Conservation (phyloP, 2,329 filamentous ascomycete genomes). For the Xylaria sp. region DNA sequence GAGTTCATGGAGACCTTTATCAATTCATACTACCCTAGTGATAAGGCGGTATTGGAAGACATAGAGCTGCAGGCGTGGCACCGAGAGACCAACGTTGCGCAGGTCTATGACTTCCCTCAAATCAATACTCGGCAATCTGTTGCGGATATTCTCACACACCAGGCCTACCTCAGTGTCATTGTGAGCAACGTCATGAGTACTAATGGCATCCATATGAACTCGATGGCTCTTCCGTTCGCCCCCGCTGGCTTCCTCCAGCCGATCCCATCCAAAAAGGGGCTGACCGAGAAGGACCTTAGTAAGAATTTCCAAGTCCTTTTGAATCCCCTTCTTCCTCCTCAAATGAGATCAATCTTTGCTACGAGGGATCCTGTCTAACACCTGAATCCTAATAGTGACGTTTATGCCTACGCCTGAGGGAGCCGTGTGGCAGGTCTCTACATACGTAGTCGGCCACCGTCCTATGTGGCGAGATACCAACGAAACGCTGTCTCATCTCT, state of each 20-base stretch:
- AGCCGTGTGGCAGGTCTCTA: constrained; percentile 52
- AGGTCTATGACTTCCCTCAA: constrained; percentile 55
- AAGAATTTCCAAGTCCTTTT: neutral
- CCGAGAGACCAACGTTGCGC: constrained; percentile 53
- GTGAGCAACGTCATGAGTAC: constrained; percentile 59
- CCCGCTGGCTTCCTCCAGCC: constrained; percentile 53
- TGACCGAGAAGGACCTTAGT: constrained; percentile 42
- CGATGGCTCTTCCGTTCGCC: constrained; percentile 56
- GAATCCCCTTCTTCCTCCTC: neutral
- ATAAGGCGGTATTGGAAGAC: constrained; percentile 51
- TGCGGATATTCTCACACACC: constrained; percentile 55
- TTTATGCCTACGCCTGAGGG: constrained; percentile 51
- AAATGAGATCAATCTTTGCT: neutral
- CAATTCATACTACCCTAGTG: constrained; percentile 55
- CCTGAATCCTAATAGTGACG: constrained; percentile 40
- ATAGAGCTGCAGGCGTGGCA: constrained; percentile 58
- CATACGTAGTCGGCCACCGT: constrained; percentile 55
- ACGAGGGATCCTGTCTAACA: neutral
- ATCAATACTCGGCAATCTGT: constrained; percentile 47
- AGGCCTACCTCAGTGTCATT: constrained; percentile 52
- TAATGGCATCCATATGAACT: constrained; percentile 51
- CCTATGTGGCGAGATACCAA: constrained; percentile 53
- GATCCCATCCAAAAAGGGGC: constrained; percentile 54
- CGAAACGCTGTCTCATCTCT: constrained; percentile 56
- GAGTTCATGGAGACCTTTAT: constrained; percentile 56